A percentile compares a stretch with the other conserved stretches of the same genome.
These are phyloP conservation scores for Boletellus deceptivus DNA, from an alignment of 1,284 basidiomycete genomes.

Conservation along the genomic window DNA sequence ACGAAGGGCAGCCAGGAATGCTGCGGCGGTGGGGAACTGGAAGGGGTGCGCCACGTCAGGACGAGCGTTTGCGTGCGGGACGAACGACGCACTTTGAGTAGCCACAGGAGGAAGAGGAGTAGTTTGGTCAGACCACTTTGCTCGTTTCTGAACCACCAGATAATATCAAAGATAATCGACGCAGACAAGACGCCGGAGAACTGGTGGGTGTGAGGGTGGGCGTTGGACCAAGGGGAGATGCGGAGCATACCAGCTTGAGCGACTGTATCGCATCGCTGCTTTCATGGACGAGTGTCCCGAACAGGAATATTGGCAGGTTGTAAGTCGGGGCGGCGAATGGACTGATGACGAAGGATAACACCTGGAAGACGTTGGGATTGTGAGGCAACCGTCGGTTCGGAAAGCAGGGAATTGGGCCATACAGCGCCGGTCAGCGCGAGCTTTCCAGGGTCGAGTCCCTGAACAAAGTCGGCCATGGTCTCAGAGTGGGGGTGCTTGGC, in stretches of 20 bases:
- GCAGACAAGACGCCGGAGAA: conserved; percentile 61
- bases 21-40: conserved; percentile 60
- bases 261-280: conserved; percentile 60
- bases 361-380: conserved; percentile 25
- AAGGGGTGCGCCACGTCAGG: background rate
- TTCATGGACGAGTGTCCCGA: conserved; percentile 70
- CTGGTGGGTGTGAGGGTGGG: conserved; percentile 35
- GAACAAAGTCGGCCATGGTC: conserved; percentile 53
- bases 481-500: background rate
- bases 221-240: background rate
- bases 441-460: conserved; percentile 66
- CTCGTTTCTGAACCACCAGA: conserved; percentile 62
- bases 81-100: conserved; percentile 56
- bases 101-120: conserved; percentile 55
- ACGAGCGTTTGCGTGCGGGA: background rate
- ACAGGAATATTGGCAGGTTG: conserved; percentile 73
- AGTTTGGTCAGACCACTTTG: conserved; percentile 57
- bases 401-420: conserved; percentile 17
- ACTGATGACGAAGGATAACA: conserved; percentile 58
- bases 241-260: conserved; percentile 52
- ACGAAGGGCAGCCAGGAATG: conserved; percentile 54
- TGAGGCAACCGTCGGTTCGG: background rate
- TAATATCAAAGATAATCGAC: conserved; percentile 64
- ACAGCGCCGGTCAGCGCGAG: conserved; percentile 66
- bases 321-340: conserved; percentile 62